Percentiles rank a stretch among this genome's conserved stretches.
Conservation (phyloP, 208 protist genomes). For the Trypanosoma mega region DNA sequence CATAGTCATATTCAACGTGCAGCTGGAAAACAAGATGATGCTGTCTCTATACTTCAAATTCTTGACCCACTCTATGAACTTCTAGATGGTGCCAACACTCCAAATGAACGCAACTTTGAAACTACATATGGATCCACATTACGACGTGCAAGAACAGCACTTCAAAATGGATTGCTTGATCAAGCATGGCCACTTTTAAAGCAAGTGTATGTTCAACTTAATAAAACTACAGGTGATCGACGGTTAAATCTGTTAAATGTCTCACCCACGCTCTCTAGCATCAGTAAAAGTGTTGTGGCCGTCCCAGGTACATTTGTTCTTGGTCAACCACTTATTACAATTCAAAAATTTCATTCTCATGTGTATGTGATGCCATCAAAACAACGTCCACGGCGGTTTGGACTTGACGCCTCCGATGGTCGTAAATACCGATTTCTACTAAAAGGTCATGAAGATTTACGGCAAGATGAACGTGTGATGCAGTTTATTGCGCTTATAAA, state of each 20-base stretch:
- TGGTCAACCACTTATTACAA: conserved; percentile 91
- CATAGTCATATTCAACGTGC: conserved; percentile 96
- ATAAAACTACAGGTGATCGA: conserved; percentile 68
- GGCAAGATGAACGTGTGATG: conserved; percentile 99
- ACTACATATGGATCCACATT: conserved; percentile 72
- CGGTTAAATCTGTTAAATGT: conserved; percentile 83
- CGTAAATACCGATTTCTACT: conserved; percentile 97
- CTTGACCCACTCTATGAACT: conserved; percentile 96
- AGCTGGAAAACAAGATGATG: conserved; percentile 93
- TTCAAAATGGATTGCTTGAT: conserved; percentile 57
- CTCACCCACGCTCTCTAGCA: conserved; percentile 93
- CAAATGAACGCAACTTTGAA: conserved; percentile 95
- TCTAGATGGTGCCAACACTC: conserved; percentile 89
- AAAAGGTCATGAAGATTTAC: conserved; percentile 98
- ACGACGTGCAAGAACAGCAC: conserved; percentile 46
- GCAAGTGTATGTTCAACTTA: conserved; percentile 83
- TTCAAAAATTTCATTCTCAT: conserved; percentile 90
- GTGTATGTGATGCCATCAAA: conserved; percentile 99
- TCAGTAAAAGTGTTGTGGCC: conserved; percentile 95
- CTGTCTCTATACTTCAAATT: conserved; percentile 86
- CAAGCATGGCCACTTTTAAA: conserved; percentile 78
- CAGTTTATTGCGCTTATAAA: conserved; percentile 99
- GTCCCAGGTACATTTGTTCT: conserved; percentile 97
- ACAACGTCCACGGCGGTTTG: conserved; percentile 98
- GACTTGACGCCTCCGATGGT: conserved; percentile 95